Evolutionary conservation across 345 rosid genomes (phyloP), one percentile per base, ranked within the genome.

Genomic region (Dovyalis caffra): DNA sequence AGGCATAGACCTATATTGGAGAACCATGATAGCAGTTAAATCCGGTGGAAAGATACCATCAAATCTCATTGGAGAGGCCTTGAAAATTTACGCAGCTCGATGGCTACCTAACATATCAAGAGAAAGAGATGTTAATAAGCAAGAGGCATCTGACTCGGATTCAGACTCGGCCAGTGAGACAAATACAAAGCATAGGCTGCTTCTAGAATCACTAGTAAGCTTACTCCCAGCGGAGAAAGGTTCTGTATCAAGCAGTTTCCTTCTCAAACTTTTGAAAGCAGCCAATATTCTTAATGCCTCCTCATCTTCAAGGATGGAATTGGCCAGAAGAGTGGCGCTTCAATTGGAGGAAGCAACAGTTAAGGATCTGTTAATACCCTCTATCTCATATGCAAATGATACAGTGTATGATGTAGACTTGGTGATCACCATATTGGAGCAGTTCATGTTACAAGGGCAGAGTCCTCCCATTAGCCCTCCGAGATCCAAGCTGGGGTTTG

Each of bases 381-480:
- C 85, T 61, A 35, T 81, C 69, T 88, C 91, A 4, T 63, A 76
- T 49, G 78, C 84, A 64, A 88, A 77, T 5, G 87, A 77, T 37
- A 78, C 86, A 34, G 10, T 88, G 28, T 90, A 86, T 80, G 99
- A 95, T 78, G 93, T 93, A 64, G 97, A 95, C 71, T 76, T 93
- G 69, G 90, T 91, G 32, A 81, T 85, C 73, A 85, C 82, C 29
- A 93, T 93, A 74, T 82, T 95, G 83, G 98, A 95, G 81, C 92
- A 86, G 84, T 95, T 93, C 79, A 88, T 87, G 98, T 76, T 84
- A 71, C 97, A 90, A 79, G 94, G 95, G 23, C 95, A 91, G 81
- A 95, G 99, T 83, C 99, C 98, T 65, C 95, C 96, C 15, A 93
- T 95, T 40, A 95, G 95, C 56, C 99, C 99, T 75, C 84, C 85